Base-by-base conservation (phyloP, 176 grass and related monocot species). In the Aechmea fasciata region DNA sequence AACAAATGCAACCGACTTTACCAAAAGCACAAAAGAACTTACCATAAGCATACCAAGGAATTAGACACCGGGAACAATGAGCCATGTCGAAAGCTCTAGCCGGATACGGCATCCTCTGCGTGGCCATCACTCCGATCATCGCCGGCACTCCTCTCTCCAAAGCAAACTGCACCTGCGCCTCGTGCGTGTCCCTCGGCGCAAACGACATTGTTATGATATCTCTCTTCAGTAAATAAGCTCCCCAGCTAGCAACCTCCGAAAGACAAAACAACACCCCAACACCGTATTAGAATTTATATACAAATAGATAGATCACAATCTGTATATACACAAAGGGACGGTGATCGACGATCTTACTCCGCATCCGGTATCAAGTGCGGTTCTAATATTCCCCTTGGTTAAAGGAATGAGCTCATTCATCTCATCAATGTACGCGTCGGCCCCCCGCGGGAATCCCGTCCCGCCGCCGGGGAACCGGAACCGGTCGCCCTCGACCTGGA, bases 391-490 rank as follows among this genome's bases (percentile, higher is more conserved):
- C 1, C 92, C 92, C n/a, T 89, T 85, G 0, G 83, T 76, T 62
- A 96, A 69, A 0, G 92, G 49, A 66, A 96, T 87, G 64, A 96
- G 85, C 51, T 83, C 84, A 26, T 81, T 72, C 47, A 96, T 96
- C 50, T 96, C 92, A 18, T 92, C 85, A 8, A 96, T 96, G 69
- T 96, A 96, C 1, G 92, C 85, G 57, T 85, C 88, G 2, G 92
- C 92, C 0, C 92, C 92, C 2, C 76, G 85, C 0, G 88, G 92
- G 51, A 96, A 96, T 88, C 87, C 87, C 2, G 92, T 96, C 63
- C 92, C 92, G 48, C 92, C 92, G 8, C 92, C 92, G 0, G 92
- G 92, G 77, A 96, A 96, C 71, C 88, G 75, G 71, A 96, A 96
- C 78, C 66, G 74, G 29, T 96, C 28, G 3, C 85, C 92, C 41